Evolutionary conservation across 495 filamentous ascomycete species (phyloP).

Genomic region (Copromyces sp.): DNA sequence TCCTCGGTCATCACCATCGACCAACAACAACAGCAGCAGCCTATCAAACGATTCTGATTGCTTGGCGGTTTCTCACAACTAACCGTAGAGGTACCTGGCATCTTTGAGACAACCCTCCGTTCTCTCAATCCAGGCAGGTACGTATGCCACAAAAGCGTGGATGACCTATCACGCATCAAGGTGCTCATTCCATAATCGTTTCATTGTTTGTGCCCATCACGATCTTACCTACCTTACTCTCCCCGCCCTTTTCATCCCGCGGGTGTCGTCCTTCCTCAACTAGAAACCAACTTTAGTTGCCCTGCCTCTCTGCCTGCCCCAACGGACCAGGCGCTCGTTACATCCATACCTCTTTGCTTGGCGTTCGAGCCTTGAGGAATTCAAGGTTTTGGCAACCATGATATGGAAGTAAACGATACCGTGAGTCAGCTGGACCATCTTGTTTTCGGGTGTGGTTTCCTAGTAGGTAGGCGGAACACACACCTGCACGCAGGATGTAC

Average conservation of each 20-base stretch:
- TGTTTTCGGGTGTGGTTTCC: neutral
- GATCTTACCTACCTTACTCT: neutral
- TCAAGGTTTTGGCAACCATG: neutral
- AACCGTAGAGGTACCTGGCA: neutral
- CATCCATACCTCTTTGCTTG: neutral
- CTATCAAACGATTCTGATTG: neutral
- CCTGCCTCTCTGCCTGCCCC: neutral
- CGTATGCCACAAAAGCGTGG: neutral
- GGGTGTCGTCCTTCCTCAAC: neutral
- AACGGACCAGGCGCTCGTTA: neutral
- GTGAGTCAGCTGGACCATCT: neutral
- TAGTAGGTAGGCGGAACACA: neutral
- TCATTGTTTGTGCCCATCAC: neutral
- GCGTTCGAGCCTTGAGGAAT: neutral
- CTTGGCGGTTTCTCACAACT: neutral
- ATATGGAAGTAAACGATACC: neutral
- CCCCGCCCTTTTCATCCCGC: neutral
- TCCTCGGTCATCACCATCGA: neutral
- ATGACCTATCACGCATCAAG: neutral
- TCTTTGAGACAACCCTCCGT: neutral
- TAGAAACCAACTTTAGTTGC: neutral
- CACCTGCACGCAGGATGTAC: neutral
- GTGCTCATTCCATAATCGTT: neutral
- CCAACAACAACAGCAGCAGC: neutral
- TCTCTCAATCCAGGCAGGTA: neutral